phyloP scores from a whole-genome alignment of 345 rosid genomes.

The Turnera subulata region DNA sequence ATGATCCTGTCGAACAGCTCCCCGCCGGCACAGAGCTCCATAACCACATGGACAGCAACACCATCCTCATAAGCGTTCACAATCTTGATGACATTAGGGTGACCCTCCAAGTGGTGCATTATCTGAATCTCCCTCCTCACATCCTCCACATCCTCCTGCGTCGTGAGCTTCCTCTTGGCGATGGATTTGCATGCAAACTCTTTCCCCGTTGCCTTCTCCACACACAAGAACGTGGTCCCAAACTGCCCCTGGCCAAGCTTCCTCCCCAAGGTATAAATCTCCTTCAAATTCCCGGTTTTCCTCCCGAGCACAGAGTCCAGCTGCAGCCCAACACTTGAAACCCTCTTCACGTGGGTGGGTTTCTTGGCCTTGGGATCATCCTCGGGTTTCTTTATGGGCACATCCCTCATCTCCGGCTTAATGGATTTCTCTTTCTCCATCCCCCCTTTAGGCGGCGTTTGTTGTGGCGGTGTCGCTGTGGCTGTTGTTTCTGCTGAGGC shows the following conservation, averaged over 20 bases:
- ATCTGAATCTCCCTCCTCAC: slow-evolving; percentile 95
- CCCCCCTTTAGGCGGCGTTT: slow-evolving; percentile 12
- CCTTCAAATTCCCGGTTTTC: slow-evolving; percentile 77
- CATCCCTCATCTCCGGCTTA: slow-evolving; percentile 22
- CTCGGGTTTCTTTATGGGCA: slow-evolving; percentile 7
- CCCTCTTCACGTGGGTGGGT: slow-evolving; percentile 50
- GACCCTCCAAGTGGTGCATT: slow-evolving; percentile 93
- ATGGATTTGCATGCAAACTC: slow-evolving; percentile 85
- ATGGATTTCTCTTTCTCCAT: slow-evolving; percentile 20
- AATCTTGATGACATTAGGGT: slow-evolving; percentile 77
- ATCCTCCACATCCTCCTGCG: slow-evolving; percentile 78
- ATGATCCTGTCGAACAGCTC: slow-evolving; percentile 93
- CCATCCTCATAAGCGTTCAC: slow-evolving; percentile 89
- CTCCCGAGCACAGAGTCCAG: slow-evolving; percentile 70
- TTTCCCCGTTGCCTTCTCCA: slow-evolving; percentile 56
- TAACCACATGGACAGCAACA: slow-evolving; percentile 77
- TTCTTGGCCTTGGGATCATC: slow-evolving; percentile 43
- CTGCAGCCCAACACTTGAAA: slow-evolving; percentile 59
- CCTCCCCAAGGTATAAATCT: slow-evolving; percentile 69
- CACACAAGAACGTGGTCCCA: slow-evolving; percentile 82
- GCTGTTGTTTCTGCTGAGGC: too few relatives aligned
- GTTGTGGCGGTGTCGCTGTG: too few relatives aligned
- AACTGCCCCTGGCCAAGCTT: slow-evolving; percentile 97
- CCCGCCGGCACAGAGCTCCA: slow-evolving; percentile 95
- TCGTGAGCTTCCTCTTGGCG: slow-evolving; percentile 69